Base-by-base conservation (phyloP, 2,329 filamentous ascomycete species). In the Fusarium redolens region DNA sequence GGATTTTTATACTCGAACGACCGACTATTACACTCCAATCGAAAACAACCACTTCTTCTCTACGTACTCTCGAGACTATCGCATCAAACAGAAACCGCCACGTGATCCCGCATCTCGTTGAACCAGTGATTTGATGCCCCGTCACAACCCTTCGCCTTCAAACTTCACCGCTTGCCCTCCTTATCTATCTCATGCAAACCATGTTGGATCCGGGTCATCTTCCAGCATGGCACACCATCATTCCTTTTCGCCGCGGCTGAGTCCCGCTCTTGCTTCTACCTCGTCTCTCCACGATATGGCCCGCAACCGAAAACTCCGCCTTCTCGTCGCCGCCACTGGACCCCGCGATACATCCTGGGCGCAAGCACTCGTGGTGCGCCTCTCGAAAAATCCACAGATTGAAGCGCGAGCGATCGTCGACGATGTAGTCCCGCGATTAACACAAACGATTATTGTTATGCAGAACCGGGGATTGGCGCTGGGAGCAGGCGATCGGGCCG, bases 311-410 rank as follows among this genome's bases (percentile, higher is more conserved):
- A 89, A 88, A 72, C 82, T 92, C 35, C 88, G 85, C 69, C 86
- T 93, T 62, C 87, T 93, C 38, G 85, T 93, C 40, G 90, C 90
- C 65, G 88, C 91, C 64, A 91, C 92, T 75, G 91, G 92, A 65
- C 85, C 88, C 51, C 86, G 88, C 61, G 90, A 92, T 76, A 88
- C 90, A 35, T 89, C 90, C 48, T 92, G 89, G 82, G 91, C 91
- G 58, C 88, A 91, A 78, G 85, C 90, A 22, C 86, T 93, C 58
- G 89, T 91, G 68, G 87, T 92, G 54, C 89, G 91, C 67, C 86
- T 93, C 7, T 91, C 91, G 61, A 92, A 92, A 77, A 89, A 90
- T 65, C 78, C 86, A 13, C 87, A 89, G 68, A 89, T 92, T 71
- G 87, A 90, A 71, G 89, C 87, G 37, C 84, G 88, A 63, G 89